Conservation (phyloP, 352 stramenopile species). For the Globisporangium rhizosaccharum region DNA sequence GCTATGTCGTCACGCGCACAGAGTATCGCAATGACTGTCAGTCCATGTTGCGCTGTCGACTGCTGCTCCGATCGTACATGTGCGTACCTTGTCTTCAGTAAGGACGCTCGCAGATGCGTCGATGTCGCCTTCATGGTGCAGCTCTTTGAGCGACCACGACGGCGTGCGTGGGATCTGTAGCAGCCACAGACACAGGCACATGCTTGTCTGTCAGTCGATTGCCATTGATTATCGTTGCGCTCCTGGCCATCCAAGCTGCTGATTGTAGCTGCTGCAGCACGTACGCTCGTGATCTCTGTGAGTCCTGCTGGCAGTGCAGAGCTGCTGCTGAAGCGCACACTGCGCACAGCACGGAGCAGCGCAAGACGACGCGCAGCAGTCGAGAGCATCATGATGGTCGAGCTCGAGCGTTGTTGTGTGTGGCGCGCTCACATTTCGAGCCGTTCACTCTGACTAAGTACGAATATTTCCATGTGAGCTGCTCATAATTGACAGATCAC, state of each 20-base stretch:
- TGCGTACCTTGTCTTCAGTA: constrained; percentile 45
- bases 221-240: not conserved
- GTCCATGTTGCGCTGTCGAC: not conserved
- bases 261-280: not conserved
- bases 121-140: constrained; percentile 54
- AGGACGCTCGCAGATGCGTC: constrained; percentile 47
- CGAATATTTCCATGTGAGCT: not conserved
- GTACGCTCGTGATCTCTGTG: constrained; percentile 48
- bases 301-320: constrained; percentile 41
- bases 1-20: constrained; percentile 17
- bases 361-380: not conserved
- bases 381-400: not conserved
- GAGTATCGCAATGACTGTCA: not conserved
- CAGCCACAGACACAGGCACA: not conserved
- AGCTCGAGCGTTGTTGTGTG: no score
- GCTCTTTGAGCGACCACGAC: constrained; percentile 76
- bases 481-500: no score
- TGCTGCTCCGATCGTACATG: not conserved
- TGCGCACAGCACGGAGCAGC: not conserved
- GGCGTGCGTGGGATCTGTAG: constrained; percentile 57
- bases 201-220: not conserved
- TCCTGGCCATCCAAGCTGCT: not conserved
- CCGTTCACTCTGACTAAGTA: not conserved
- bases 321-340: constrained; percentile 4
- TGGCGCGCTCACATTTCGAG: not conserved